Base-by-base conservation (phyloP, 2,329 filamentous ascomycete genomes). In the Colletotrichum australisinense region DNA sequence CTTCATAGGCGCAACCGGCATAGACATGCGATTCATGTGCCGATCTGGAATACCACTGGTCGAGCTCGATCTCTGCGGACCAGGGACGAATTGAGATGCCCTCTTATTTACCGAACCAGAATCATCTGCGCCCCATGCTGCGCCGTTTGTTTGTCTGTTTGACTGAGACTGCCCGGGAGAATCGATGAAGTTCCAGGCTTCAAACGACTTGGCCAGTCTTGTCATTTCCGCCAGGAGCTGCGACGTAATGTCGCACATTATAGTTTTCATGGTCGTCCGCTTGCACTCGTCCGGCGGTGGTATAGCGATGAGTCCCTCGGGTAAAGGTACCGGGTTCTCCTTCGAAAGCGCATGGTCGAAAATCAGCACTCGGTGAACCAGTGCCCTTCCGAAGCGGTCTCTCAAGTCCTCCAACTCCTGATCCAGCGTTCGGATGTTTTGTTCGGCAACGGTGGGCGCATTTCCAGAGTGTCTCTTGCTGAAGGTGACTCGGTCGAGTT, bases 191-290 rank as follows among this genome's bases (percentile, higher is more conserved):
- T 92, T 92, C 84, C 93, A 88, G 30, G 85, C 92, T 81, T 95
- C 93, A 69, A 94, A 90, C 0, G 90, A 93, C 78, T 90, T 94
- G 70, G 93, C 93, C 72, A 94, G 86, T 1, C 90, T 91, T 35
- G 92, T 93, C 88, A 96, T 91, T 82, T 95, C 93, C 24, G 93
- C 93, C 26, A 96, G 85, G 59, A 96, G 82, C 65, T 94, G 80
- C 14, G 93, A 93, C 4, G 93, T 94, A 68, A 95, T 89, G 80
- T 95, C 92, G 79, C 93, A 95, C 89, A 96, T 92, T 78, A 94
- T 88, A 0, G 93, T 94, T 83, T 94, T 94, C 81, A 95, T 92
- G 1, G 95, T 97, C 2, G 95, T 97, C 62, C 91, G 89, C 78
- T 92, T 94, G 58, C 92, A 93, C 32, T 91, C 86, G 69, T 92